These are phyloP conservation scores for Pestalotiopsis sp. DNA, from an alignment of 2,329 filamentous ascomycete species.

Conservation along the genomic window DNA sequence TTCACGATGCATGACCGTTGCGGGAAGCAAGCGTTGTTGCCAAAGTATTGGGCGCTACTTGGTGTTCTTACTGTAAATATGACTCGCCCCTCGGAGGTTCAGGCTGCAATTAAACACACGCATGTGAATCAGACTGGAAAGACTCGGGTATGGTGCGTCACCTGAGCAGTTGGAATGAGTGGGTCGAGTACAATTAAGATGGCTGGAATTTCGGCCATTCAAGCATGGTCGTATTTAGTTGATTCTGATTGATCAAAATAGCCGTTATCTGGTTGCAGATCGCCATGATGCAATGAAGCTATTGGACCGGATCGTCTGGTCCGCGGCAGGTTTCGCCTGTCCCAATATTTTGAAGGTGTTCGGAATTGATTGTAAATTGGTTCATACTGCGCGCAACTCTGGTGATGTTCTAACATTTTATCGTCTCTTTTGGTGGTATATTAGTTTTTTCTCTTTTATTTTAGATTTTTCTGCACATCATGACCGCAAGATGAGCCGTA, in stretches of 20 bases:
- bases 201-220: not conserved
- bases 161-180: not conserved
- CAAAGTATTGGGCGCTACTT: not conserved
- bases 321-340: not conserved
- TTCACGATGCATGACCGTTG: not conserved
- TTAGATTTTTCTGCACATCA: no score
- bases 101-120: not conserved
- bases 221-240: not conserved
- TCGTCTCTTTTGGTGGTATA: no score
- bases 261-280: not conserved
- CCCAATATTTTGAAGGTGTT: not conserved
- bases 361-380: not conserved
- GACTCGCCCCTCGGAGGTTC: not conserved
- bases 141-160: not conserved
- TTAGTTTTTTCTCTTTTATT: no score
- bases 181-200: not conserved
- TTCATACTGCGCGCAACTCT: no score
- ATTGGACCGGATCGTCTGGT: constrained; percentile 3
- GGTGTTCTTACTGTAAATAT: not conserved
- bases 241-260: not conserved
- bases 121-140: not conserved
- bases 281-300: not conserved
- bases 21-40: not conserved
- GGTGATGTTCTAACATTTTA: no score
- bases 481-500: no score